Evolutionary conservation across 192 early-diverging fungal species (phyloP), one percentile per base, ranked within the genome.

Genomic region (Entophlyctis luteolus): DNA sequence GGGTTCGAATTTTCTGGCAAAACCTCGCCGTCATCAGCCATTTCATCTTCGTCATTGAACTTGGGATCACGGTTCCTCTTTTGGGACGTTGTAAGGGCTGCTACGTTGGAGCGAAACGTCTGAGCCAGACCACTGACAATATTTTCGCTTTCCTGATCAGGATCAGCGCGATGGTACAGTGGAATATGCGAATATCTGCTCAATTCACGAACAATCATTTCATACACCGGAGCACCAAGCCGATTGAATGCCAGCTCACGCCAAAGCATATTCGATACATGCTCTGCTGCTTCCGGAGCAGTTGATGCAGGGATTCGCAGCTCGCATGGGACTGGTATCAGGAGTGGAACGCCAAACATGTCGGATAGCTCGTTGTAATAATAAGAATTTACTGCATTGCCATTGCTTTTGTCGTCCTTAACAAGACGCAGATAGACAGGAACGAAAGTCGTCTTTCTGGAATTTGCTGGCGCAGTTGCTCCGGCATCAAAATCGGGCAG

Each of bases 191-290:
- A 49, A 37, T 62, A 77, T n/a, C 58, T 58, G 4, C 71, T 36
- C 0, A 73, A 39, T 14, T 66, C 28, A 8, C 50, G 27, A 31
- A 73, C 46, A 29, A 70, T 48, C 25, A 63, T 59, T 14, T 71
- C 69, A 48, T 78, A 78, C 16, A 78, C 36, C 33, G 48, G 31
- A 32, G 28, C 22, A 2, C 70, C 70, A 3, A 66, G n/a, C 49
- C 23, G 39, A n/a, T 28, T 59, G 10, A 27, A 18, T 3, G n/a
- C 39, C 29, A 66, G 35, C 0, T 53, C 47, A n/a, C 34, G 46
- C 55, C 52, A 62, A n/a, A 50, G n/a, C 8, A 29, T 65, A 16
- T 68, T 37, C 25, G 25, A 20, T 3, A 68, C 23, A 22, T 53
- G 27, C 5, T 22, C 5, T 2, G 38, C 69, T 4, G 12, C 4